Conservation (phyloP, 2,329 filamentous ascomycete genomes). For the Fusarium equiseti region DNA sequence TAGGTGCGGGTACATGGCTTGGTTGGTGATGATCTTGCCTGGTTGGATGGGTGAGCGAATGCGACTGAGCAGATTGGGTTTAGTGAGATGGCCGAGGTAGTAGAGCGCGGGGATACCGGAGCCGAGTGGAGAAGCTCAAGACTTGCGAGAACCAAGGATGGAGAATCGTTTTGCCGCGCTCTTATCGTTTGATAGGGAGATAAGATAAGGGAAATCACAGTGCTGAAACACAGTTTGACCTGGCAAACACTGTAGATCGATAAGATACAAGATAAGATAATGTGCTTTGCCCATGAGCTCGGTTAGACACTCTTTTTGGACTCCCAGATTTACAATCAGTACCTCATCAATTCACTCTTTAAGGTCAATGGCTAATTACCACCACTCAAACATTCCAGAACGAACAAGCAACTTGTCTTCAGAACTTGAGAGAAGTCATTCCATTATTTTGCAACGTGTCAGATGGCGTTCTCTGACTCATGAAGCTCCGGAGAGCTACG, state of each 20-base stretch:
- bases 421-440: too few relatives aligned
- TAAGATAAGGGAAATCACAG: neutral
- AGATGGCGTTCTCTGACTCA: too few relatives aligned
- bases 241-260: accelerated
- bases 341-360: too few relatives aligned
- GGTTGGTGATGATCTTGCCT: slow-evolving; percentile 29
- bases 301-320: too few relatives aligned
- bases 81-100: neutral
- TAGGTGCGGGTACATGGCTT: slow-evolving; percentile 31
- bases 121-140: neutral
- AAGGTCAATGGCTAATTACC: too few relatives aligned
- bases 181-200: neutral
- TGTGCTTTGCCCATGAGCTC: too few relatives aligned
- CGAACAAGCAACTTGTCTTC: too few relatives aligned
- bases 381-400: too few relatives aligned
- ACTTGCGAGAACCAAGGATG: neutral
- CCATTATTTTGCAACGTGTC: too few relatives aligned
- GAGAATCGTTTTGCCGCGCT: neutral
- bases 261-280: too few relatives aligned
- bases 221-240: accelerated
- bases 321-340: too few relatives aligned
- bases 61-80: neutral
- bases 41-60: slow-evolving; percentile 1
- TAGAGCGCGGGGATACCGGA: slow-evolving; percentile 28
- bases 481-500: too few relatives aligned